A percentile compares a stretch with the other conserved stretches of the same genome.
Evolutionary conservation across 768 basidiomycete species (phyloP).

Genomic region (Rhizopogon rudus): DNA sequence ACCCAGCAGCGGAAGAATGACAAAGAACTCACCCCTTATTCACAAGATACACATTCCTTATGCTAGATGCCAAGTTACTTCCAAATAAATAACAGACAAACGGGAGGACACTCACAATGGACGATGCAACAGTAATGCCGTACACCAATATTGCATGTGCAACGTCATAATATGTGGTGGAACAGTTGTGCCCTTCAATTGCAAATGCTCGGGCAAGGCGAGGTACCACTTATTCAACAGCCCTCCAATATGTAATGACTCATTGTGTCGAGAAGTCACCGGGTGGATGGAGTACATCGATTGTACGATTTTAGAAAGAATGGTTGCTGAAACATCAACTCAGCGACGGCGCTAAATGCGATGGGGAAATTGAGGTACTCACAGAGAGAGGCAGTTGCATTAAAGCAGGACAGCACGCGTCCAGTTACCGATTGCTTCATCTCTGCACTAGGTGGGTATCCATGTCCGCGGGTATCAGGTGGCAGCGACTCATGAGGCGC

Average conservation of each 20-base stretch:
- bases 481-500: conserved; percentile 35
- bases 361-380: conserved; percentile 20
- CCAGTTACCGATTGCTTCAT: conserved; percentile 32
- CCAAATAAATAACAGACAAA: conserved; percentile 1
- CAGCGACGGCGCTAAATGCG: conserved; percentile 1
- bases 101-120: conserved; percentile 56
- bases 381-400: conserved; percentile 71
- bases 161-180: conserved; percentile 67
- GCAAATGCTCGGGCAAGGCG: conserved; percentile 62
- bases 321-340: conserved; percentile 43
- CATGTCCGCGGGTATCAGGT: conserved; percentile 26
- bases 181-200: conserved; percentile 49
- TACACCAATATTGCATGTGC: conserved; percentile 87
- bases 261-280: conserved; percentile 48
- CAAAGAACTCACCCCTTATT: conserved; percentile 33
- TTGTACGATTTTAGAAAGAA: conserved; percentile 65
- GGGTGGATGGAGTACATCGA: conserved; percentile 65
- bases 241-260: conserved; percentile 54
- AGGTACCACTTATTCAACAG: conserved; percentile 71
- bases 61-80: conserved; percentile 11
- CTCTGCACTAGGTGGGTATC: conserved; percentile 17
- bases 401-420: conserved; percentile 68
- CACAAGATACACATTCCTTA: conserved; percentile 20
- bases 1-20: not conserved
- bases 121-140: conserved; percentile 67